phyloP scores from a whole-genome alignment of 345 rosid genomes.

The Carallia brachiata region DNA sequence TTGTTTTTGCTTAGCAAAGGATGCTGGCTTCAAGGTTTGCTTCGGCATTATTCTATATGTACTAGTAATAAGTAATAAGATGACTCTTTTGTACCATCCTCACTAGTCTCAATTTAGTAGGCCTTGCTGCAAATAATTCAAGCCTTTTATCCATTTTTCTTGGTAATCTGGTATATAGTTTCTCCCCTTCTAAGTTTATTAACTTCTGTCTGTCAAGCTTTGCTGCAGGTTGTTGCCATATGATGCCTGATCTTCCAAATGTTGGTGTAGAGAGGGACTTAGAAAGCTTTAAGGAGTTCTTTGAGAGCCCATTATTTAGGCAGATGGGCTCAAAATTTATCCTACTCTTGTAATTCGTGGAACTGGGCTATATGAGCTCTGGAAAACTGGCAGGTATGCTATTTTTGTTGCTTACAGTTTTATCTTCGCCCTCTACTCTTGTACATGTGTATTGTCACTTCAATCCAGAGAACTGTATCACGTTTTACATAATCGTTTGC shows the following conservation, averaged over 20 bases:
- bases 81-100: neutral
- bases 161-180: neutral
- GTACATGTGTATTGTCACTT: too few species aligned
- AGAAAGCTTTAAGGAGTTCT: conserved; percentile 95
- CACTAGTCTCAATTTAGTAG: neutral
- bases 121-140: neutral
- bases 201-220: conserved; percentile 19
- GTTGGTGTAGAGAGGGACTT: conserved; percentile 97
- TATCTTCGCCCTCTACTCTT: neutral
- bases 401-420: neutral
- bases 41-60: neutral
- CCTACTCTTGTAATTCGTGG: conserved; percentile 99
- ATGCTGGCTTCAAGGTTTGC: conserved; percentile 96
- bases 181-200: neutral
- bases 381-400: conserved; percentile 93
- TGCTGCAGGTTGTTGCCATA: conserved; percentile 93
- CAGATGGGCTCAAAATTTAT: conserved; percentile 97
- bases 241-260: conserved; percentile 99
- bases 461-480: too few species aligned
- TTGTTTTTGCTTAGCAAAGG: conserved; percentile 96
- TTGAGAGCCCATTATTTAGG: conserved; percentile 94
- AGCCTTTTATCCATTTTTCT: neutral
- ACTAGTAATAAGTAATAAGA: neutral
- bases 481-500: too few species aligned
- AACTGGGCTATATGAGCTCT: conserved; percentile 94